A percentile compares a stretch with the other conserved stretches of the same genome.
Evolutionary conservation across 768 basidiomycete species (phyloP).

Genomic region (Phaeolepiota aurea): DNA sequence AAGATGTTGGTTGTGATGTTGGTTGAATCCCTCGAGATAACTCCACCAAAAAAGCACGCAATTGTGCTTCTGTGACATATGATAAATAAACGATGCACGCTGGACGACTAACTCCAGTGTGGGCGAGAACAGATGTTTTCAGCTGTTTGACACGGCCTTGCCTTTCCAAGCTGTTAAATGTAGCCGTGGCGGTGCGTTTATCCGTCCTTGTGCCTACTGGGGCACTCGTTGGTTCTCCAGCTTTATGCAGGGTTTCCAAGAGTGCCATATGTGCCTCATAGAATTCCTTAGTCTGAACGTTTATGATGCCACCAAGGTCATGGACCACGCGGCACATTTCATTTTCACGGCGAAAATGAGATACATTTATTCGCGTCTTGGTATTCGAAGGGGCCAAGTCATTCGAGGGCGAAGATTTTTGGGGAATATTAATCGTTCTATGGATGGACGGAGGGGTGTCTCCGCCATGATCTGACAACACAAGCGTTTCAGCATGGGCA

Average conservation of each 20-base stretch:
- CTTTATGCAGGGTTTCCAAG: conserved; percentile 45
- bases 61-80: conserved; percentile 37
- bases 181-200: conserved; percentile 58
- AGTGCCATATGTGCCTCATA: conserved; percentile 57
- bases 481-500: too few relatives aligned
- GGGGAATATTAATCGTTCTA: too few relatives aligned
- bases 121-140: conserved; percentile 51
- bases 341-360: conserved; percentile 72
- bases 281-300: conserved; percentile 61
- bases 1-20: conserved; percentile 22
- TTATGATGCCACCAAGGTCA: conserved; percentile 57
- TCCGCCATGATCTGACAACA: too few relatives aligned
- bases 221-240: conserved; percentile 64
- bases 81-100: conserved; percentile 63
- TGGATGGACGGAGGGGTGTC: too few relatives aligned
- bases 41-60: conserved; percentile 52
- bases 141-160: conserved; percentile 65
- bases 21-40: conserved; percentile 33
- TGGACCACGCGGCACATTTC: conserved; percentile 66
- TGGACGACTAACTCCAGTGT: conserved; percentile 50
- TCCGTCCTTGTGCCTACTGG: conserved; percentile 63
- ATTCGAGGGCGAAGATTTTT: too few relatives aligned
- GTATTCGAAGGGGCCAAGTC: conserved; percentile 1
- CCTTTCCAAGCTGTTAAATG: conserved; percentile 53
- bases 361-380: conserved; percentile 53